Base-by-base conservation (phyloP, 1,139 yeast genomes). In the Yamadazyma taylorii region DNA sequence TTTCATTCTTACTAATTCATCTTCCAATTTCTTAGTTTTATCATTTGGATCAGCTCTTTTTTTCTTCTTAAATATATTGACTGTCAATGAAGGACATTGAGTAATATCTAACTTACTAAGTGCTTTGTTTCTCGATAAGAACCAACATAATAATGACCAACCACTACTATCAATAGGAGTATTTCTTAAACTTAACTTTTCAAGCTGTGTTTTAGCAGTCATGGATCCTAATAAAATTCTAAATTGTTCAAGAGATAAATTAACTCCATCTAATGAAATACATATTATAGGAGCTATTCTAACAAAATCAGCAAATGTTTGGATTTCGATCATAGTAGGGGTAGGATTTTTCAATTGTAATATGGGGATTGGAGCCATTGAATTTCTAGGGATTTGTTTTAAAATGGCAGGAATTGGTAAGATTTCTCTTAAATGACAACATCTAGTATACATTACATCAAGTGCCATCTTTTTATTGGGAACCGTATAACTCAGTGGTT, bases 371-470 rank as follows among this genome's bases (percentile, higher is more conserved):
- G 90, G 87, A 13, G 83, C 85, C 45, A 79, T 72, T 0, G 86
- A 75, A 1, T 85, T 86, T 37, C 77, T 70, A 11, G 86, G 87
- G 38, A 85, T 69, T 52, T 85, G 94, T 50, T 82, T 82, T 41
- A 84, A 55, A 10, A 86, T 83, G 1, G 90, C 87, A 2, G 92
- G 87, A 34, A 83, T 81, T 0, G 90, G 89, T 21, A 83, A 56
- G 38, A 83, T 83, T 51, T 83, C 90, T 45, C 90, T 63, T 32
- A 83, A 62, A 53, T 83, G 90, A 53, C 90, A 83, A 49, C 89
- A 82, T 39, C 94, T 66, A 0, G 92, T 81, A 56, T 85, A 85
- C 57, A 85, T 67, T 6, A 75, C 60, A 48, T 84, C 92, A 38
- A 81, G 69, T 0, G 75, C 75, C 75, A 71, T 70, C 37, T 69